Percentiles rank a stretch among this genome's conserved stretches.
Evolutionary conservation across 2,329 filamentous ascomycete species (phyloP).

Genomic region (Claviceps arundinis): DNA sequence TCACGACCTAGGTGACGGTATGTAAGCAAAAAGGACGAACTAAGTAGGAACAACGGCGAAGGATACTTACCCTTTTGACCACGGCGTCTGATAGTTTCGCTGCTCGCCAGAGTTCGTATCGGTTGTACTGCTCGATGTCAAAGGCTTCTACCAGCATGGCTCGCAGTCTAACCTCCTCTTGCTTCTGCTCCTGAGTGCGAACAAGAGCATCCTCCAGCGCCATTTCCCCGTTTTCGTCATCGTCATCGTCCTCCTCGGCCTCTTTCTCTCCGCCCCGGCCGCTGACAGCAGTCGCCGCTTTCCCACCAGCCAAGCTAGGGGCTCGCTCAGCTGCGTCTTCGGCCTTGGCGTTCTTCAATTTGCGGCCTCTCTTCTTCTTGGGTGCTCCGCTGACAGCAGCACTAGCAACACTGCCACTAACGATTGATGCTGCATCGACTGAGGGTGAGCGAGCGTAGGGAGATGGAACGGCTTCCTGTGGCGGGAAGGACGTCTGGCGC

Average conservation of each 20-base stretch:
- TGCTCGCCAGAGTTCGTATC: conserved; percentile 59
- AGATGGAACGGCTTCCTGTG: conserved; percentile 35
- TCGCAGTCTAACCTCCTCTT: conserved; percentile 43
- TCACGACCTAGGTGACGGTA: conserved; percentile 44
- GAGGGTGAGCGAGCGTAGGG: conserved; percentile 52
- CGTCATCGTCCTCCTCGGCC: conserved; percentile 44
- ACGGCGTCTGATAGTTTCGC: conserved; percentile 55
- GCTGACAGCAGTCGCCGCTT: conserved; percentile 29
- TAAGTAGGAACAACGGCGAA: too few species aligned
- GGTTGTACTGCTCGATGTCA: conserved; percentile 50
- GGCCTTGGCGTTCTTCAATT: conserved; percentile 42
- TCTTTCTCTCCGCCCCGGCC: conserved; percentile 31
- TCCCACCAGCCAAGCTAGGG: conserved; percentile 28
- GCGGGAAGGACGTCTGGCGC: conserved; percentile 70
- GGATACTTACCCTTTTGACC: conserved; percentile 46
- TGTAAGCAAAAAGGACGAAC: neutral
- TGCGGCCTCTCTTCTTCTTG: conserved; percentile 50
- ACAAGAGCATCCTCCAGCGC: conserved; percentile 45
- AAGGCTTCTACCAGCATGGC: conserved; percentile 53
- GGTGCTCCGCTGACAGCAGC: conserved; percentile 22
- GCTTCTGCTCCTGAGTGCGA: conserved; percentile 53
- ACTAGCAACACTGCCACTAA: conserved; percentile 48
- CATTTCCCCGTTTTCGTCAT: conserved; percentile 42
- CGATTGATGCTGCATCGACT: conserved; percentile 44
- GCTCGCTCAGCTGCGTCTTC: conserved; percentile 28